Percentiles rank a stretch among this genome's conserved stretches.
phyloP scores from a whole-genome alignment of 768 basidiomycete genomes.

The Clathrus columnatus region DNA sequence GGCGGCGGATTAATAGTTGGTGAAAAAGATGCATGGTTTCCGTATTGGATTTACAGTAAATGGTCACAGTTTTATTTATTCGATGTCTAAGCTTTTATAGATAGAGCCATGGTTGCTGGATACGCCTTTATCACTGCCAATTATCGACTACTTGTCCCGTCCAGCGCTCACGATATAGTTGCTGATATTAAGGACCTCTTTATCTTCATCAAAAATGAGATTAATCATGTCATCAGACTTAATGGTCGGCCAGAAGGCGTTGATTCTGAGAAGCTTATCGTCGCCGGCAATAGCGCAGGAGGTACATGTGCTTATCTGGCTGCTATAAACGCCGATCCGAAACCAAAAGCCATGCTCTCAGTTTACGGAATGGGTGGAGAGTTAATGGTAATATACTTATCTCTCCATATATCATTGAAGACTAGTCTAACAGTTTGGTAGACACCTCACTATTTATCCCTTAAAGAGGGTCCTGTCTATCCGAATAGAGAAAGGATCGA shows the following conservation, averaged over 20 bases:
- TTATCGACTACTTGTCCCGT: slow-evolving; percentile 43
- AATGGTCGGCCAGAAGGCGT: slow-evolving; percentile 25
- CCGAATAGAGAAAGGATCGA: slow-evolving; percentile 49
- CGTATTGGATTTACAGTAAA: slow-evolving; percentile 53
- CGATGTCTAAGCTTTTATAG: slow-evolving; percentile 23
- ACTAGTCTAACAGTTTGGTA: slow-evolving; percentile 19
- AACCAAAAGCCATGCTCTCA: slow-evolving; percentile 45
- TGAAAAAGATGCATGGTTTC: slow-evolving; percentile 53
- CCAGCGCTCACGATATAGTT: slow-evolving; percentile 48
- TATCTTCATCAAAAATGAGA: slow-evolving; percentile 29
- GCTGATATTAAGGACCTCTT: slow-evolving; percentile 53
- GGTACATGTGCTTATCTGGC: slow-evolving; percentile 58
- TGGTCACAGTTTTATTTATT: not conserved
- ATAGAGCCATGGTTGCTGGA: slow-evolving; percentile 37
- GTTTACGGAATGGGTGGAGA: slow-evolving; percentile 61
- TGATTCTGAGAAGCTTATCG: slow-evolving; percentile 37
- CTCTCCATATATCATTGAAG: too few species aligned
- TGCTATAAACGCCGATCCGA: slow-evolving; percentile 43
- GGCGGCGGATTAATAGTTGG: slow-evolving; percentile 57
- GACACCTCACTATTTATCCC: slow-evolving; percentile 42
- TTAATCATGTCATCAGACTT: slow-evolving; percentile 13
- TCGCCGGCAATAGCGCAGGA: slow-evolving; percentile 52
- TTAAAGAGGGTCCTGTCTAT: slow-evolving; percentile 44
- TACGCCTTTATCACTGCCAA: slow-evolving; percentile 55
- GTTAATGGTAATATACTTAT: slow-evolving; percentile 26